These are phyloP conservation scores for Hygrophila difformis DNA, from an alignment of 257 asterid species.

Conservation along the genomic window DNA sequence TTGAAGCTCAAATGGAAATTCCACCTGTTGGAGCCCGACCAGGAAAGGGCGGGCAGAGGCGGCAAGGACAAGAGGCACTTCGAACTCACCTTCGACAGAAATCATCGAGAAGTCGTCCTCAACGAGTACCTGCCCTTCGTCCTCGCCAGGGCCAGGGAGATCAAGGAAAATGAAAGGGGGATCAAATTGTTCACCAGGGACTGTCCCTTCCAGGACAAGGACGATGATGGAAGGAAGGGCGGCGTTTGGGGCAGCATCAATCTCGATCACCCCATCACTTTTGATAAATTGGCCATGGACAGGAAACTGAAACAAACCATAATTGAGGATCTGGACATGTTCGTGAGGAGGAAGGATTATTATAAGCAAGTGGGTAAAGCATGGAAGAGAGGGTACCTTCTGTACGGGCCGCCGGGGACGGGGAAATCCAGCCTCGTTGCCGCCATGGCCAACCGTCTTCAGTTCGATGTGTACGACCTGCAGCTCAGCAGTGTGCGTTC, in stretches of 20 bases:
- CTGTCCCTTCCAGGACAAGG: no score
- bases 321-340: constrained; percentile 33
- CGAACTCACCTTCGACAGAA: constrained; percentile 32
- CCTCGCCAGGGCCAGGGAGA: constrained; percentile 16
- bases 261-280: constrained; percentile 43
- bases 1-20: no score
- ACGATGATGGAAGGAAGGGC: no score
- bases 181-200: no score
- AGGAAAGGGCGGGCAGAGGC: no score
- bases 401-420: constrained; percentile 47
- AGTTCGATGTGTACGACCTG: no score
- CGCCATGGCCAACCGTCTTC: no score
- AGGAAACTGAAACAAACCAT: constrained; percentile 29
- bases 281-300: constrained; percentile 41
- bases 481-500: no score
- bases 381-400: constrained; percentile 49
- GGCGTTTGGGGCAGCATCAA: constrained; percentile 42
- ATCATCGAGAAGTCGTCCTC: constrained; percentile 22
- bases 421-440: constrained; percentile 30
- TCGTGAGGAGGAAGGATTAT: constrained; percentile 29
- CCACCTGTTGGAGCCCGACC: no score
- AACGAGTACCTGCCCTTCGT: constrained; percentile 33
- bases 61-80: constrained; percentile 22
- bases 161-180: constrained; percentile 15
- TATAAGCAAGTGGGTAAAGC: constrained; percentile 44